Conservation (phyloP, 78 protist genomes). For the Capsaspora owczarzaki region DNA sequence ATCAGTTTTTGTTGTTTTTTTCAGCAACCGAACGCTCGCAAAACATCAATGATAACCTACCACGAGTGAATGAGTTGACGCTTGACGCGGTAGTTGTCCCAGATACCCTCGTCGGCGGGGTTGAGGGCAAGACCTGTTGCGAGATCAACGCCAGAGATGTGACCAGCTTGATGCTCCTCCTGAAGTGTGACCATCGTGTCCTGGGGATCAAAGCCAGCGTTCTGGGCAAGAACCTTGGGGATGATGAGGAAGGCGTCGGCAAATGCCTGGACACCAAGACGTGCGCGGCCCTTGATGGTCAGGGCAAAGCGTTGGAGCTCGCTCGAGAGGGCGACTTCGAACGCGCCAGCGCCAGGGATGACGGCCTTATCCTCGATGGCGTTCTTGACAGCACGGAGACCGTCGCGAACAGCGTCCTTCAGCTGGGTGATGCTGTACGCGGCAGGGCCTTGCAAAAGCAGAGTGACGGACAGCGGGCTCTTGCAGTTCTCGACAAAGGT, state of each 20-base stretch:
- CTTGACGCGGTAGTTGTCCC: conserved; percentile 94
- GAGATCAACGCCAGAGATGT: conserved; percentile 83
- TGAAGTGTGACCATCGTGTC: conserved; percentile 69
- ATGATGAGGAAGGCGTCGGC: conserved; percentile 95
- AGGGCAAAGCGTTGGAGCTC: conserved; percentile 30
- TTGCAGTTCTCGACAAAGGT: conserved; percentile 95
- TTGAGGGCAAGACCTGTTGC: conserved; percentile 83
- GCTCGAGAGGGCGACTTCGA: conserved; percentile 73
- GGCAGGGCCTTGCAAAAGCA: conserved; percentile 87
- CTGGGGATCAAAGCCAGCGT: conserved; percentile 89
- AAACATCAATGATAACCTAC: not conserved
- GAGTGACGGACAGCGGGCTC: conserved; percentile 92
- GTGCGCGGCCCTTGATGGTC: conserved; percentile 45
- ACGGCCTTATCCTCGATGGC: conserved; percentile 82
- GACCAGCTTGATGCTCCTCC: conserved; percentile 60
- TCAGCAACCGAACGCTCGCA: too few relatives aligned
- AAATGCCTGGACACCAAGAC: conserved; percentile 78
- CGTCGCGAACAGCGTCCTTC: conserved; percentile 98
- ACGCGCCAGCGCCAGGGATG: conserved; percentile 98
- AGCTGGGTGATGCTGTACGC: conserved; percentile 92
- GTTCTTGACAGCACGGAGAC: conserved; percentile 96
- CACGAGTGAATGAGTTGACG: conserved; percentile 73
- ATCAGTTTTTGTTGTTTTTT: too few relatives aligned
- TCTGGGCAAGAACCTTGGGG: conserved; percentile 94
- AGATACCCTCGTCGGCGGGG: conserved; percentile 87